phyloP scores from a whole-genome alignment of 805 yeast species.

The Hagleromyces aurorensis region DNA sequence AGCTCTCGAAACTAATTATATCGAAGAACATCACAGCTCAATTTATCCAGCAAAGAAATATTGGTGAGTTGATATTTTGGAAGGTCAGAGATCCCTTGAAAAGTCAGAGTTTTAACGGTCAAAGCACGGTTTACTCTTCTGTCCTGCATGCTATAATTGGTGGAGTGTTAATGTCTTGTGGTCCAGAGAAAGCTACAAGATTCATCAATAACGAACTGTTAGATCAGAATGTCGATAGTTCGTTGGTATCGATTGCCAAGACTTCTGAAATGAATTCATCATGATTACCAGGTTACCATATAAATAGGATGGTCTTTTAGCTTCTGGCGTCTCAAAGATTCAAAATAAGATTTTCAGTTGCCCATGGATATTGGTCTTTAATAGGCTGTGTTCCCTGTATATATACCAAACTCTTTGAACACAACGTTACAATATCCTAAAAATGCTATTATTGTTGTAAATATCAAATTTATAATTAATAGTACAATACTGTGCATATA shows the following conservation, averaged over 20 bases:
- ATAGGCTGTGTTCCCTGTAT: no score
- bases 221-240: slow-evolving; percentile 16
- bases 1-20: slow-evolving; percentile 42
- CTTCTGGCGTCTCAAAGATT: no score
- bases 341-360: no score
- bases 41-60: slow-evolving; percentile 41
- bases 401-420: no score
- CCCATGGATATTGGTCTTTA: no score
- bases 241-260: slow-evolving; percentile 14
- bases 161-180: slow-evolving; percentile 56
- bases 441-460: no score
- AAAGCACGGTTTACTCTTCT: slow-evolving; percentile 45
- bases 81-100: slow-evolving; percentile 45
- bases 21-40: slow-evolving; percentile 44
- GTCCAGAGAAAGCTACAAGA: slow-evolving; percentile 47
- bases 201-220: slow-evolving; percentile 50
- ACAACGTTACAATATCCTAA: no score
- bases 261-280: slow-evolving; percentile 1
- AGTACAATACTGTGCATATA: no score
- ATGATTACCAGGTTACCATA: no score
- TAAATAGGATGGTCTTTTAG: no score
- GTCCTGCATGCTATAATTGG: slow-evolving; percentile 59
- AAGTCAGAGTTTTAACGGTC: slow-evolving; percentile 45
- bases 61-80: slow-evolving; percentile 59
- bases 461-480: no score